Conservation (phyloP, 176 grass and related monocot genomes). For the Triticum turgidum region DNA sequence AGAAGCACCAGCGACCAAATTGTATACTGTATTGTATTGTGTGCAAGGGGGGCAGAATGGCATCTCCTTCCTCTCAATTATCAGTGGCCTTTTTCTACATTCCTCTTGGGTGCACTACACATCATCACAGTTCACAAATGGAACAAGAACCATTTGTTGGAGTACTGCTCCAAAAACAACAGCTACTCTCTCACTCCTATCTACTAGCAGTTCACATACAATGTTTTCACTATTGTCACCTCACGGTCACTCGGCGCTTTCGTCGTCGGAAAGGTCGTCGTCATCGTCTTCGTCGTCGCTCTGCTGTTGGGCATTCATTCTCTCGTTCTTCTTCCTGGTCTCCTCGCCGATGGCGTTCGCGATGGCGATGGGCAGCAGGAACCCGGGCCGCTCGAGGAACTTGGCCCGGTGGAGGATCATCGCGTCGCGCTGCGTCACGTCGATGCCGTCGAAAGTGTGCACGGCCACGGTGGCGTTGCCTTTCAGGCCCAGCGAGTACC, state of each 20-base stretch:
- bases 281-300: constrained; percentile 24
- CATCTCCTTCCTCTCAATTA: constrained; percentile 18
- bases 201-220: not conserved
- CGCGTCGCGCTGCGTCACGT: constrained; percentile 70
- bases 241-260: constrained; percentile 1
- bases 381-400: constrained; percentile 73
- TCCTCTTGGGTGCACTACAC: not conserved
- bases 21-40: not conserved
- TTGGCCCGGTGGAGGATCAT: constrained; percentile 82
- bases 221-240: not conserved
- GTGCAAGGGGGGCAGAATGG: not conserved
- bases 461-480: constrained; percentile 59
- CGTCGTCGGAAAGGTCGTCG: constrained; percentile 53
- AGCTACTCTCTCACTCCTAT: not conserved
- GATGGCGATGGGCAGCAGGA: constrained; percentile 74
- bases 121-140: not conserved
- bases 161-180: no score
- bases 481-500: constrained; percentile 86
- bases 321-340: constrained; percentile 61
- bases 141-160: not conserved
- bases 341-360: constrained; percentile 74
- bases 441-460: constrained; percentile 76
- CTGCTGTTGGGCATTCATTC: constrained; percentile 36
- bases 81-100: not conserved
- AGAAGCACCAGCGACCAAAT: not conserved